Conservation (phyloP, 805 yeast species). For the Candida berthetii region DNA sequence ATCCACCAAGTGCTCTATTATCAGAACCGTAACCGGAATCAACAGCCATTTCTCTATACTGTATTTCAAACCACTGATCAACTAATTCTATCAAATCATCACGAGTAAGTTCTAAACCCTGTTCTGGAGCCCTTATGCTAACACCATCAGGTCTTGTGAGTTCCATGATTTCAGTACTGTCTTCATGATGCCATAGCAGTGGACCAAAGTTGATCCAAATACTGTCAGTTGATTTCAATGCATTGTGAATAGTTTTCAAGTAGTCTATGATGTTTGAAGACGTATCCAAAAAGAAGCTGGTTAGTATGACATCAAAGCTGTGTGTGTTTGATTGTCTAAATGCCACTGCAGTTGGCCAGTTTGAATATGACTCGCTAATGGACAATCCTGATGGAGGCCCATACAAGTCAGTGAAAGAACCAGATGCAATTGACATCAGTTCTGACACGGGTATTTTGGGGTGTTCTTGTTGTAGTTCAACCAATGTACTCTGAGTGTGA, state of each 20-base stretch:
- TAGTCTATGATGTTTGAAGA: constrained; percentile 56
- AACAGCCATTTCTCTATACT: constrained; percentile 35
- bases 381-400: constrained; percentile 41
- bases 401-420: constrained; percentile 64
- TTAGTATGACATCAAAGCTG: constrained; percentile 39
- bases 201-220: constrained; percentile 68
- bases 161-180: constrained; percentile 28
- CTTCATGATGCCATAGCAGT: constrained; percentile 66
- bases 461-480: constrained; percentile 21
- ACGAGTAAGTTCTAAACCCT: constrained; percentile 54
- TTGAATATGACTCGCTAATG: constrained; percentile 10
- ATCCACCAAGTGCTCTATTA: constrained; percentile 41
- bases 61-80: constrained; percentile 44
- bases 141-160: constrained; percentile 13
- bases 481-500: constrained; percentile 33
- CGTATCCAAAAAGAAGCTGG: constrained; percentile 62
- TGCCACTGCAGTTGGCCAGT: constrained; percentile 29
- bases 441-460: constrained; percentile 39
- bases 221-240: constrained; percentile 35
- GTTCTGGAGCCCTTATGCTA: constrained; percentile 26
- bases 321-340: constrained; percentile 35
- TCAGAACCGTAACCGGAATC: constrained; percentile 51
- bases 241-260: constrained; percentile 38
- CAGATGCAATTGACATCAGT: constrained; percentile 66
- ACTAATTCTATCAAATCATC: constrained; percentile 48